Evolutionary conservation across 129 eudicot genomes (phyloP).

Genomic region (Logfia minima): DNA sequence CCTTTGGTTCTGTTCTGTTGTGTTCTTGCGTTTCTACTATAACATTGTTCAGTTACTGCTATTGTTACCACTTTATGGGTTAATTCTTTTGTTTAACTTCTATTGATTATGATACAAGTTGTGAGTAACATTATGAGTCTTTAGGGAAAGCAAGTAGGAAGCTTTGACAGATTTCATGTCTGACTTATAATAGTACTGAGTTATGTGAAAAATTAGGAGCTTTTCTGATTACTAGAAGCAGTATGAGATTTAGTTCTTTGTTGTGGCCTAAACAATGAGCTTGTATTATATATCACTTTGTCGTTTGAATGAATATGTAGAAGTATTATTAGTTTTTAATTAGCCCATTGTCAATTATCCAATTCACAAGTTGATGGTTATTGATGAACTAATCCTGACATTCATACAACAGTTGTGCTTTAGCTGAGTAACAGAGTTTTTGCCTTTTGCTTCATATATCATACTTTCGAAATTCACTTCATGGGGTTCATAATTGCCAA

Average conservation of each 20-base stretch:
- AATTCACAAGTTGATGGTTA: background rate
- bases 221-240: background rate
- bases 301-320: background rate
- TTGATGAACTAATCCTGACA: background rate
- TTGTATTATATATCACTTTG: background rate
- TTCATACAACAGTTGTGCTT: background rate
- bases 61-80: background rate
- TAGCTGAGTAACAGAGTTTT: background rate
- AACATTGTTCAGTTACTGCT: background rate
- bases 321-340: background rate
- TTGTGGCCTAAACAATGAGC: background rate
- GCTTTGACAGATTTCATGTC: background rate
- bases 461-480: background rate
- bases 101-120: background rate
- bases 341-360: background rate
- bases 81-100: background rate
- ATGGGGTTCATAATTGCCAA: background rate
- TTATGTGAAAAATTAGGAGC: background rate
- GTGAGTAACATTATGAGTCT: background rate
- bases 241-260: background rate
- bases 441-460: background rate
- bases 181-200: background rate
- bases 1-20: constrained; percentile 1
- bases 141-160: background rate
- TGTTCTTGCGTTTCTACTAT: background rate